Evolutionary conservation across 352 stramenopile species (phyloP).

Genomic region (Phytophthora idaei): DNA sequence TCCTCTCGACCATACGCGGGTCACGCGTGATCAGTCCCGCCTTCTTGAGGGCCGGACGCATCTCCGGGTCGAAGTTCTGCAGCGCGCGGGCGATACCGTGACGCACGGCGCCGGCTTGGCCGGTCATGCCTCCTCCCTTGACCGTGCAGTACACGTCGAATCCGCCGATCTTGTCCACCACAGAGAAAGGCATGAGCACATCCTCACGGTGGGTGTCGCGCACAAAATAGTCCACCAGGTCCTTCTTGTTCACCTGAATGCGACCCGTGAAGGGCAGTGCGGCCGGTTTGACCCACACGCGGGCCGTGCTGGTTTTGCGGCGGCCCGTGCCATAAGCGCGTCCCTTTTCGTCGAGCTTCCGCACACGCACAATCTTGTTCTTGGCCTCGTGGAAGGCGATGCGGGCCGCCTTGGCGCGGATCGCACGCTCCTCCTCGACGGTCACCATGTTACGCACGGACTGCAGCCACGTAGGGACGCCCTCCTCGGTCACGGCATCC

Average conservation of each 20-base stretch:
- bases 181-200: slow-evolving; percentile 82
- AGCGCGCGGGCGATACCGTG: slow-evolving; percentile 93
- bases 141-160: slow-evolving; percentile 94
- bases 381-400: slow-evolving; percentile 71
- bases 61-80: slow-evolving; percentile 94
- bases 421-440: slow-evolving; percentile 69
- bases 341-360: slow-evolving; percentile 76
- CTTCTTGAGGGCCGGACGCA: slow-evolving; percentile 92
- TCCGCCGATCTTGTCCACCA: slow-evolving; percentile 70
- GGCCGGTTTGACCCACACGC: slow-evolving; percentile 93
- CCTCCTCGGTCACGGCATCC: slow-evolving; percentile 75
- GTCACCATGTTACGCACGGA: slow-evolving; percentile 75
- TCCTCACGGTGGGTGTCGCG: slow-evolving; percentile 91
- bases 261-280: slow-evolving; percentile 79
- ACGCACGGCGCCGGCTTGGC: slow-evolving; percentile 94
- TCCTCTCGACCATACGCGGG: slow-evolving; percentile 95
- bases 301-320: slow-evolving; percentile 94
- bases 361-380: slow-evolving; percentile 74
- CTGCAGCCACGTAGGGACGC: slow-evolving; percentile 83
- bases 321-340: slow-evolving; percentile 91
- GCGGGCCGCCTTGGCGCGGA: slow-evolving; percentile 69
- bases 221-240: slow-evolving; percentile 94
- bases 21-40: slow-evolving; percentile 94
- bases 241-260: slow-evolving; percentile 94
- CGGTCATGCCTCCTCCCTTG: slow-evolving; percentile 92